Evolutionary conservation across 2,329 filamentous ascomycete genomes (phyloP), one percentile per base, ranked within the genome.

Genomic region (Xylariaceae sp.): DNA sequence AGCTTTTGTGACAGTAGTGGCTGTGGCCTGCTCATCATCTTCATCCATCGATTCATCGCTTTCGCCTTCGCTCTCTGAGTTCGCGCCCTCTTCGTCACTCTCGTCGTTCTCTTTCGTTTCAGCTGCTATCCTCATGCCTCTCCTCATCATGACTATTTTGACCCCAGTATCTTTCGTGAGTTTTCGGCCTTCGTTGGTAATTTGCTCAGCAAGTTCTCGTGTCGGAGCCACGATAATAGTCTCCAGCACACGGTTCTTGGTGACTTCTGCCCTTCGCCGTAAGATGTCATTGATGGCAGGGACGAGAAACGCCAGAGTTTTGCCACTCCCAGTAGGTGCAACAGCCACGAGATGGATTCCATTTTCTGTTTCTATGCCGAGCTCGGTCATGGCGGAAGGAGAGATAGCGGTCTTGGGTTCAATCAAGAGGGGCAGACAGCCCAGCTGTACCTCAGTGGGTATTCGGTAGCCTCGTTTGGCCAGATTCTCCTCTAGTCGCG

Each of bases 401-500:
- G 53, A 31, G 6, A 83, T 68, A 1, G 79, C 79, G 48, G 68
- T 72, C 53, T 75, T 72, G 0, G 81, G 75, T 14, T 76, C 69
- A 30, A 97, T 72, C 33, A 97, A 73, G 41, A 97, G 70, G 27
- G 94, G 92, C 55, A 99, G 70, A 61, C 85, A 86, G 3, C 82
- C 91, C 68, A 97, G 81, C 67, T 99, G 94, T 11, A 99, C 91
- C 69, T 97, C 92, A 0, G 94, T 99, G 11, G 94, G 94, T 49
- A 90, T 75, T 33, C 80, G 82, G 66, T 95, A 99, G 11, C 88
- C 90, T 70, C 97, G 89, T n/a, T 81, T 78, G 12, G 81, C 75
- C 30, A 99, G 75, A 62, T 99, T 99, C 52, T 87, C 82, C 2
- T 83, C 82, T 40, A 99, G 70, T 39, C 84, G 78, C 38, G 78